These are phyloP conservation scores for Ganoderma lingzhi DNA, from an alignment of 1,284 basidiomycete species.

Conservation along the genomic window DNA sequence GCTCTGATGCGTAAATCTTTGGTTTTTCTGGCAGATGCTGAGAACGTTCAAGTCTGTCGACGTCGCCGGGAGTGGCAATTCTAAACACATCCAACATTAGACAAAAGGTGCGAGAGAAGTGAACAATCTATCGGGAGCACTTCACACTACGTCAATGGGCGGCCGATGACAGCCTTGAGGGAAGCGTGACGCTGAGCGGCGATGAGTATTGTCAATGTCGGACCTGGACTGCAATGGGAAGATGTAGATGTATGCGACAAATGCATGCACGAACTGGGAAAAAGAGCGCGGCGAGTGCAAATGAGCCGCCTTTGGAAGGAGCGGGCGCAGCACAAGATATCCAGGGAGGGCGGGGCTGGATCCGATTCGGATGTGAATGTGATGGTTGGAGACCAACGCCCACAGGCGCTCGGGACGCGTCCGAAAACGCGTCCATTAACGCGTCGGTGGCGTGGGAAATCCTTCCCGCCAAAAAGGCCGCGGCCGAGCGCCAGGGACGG, in stretches of 20 bases:
- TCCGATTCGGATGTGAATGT: not conserved
- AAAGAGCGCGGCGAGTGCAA: too few species aligned
- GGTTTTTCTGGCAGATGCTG: too few species aligned
- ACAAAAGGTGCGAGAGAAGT: not conserved
- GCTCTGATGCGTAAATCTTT: not conserved
- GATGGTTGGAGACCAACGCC: not conserved
- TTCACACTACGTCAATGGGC: constrained; percentile 6
- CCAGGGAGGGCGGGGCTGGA: not conserved
- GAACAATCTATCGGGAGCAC: not conserved
- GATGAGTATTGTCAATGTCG: not conserved
- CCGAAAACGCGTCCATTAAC: constrained; percentile 18
- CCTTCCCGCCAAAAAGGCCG: constrained; percentile 21
- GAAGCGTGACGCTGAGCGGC: not conserved
- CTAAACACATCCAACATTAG: not conserved
- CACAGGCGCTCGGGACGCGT: constrained; percentile 20
- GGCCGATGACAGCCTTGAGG: constrained; percentile 1
- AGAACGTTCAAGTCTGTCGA: not conserved
- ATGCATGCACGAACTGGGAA: too few species aligned
- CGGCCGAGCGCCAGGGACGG: constrained; percentile 25
- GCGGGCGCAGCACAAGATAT: not conserved
- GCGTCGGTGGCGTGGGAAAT: constrained; percentile 39
- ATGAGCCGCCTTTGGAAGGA: not conserved
- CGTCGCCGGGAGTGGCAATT: not conserved
- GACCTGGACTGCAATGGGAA: not conserved
- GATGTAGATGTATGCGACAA: not conserved